Evolutionary conservation across 805 yeast genomes (phyloP).

Genomic region (Zygosaccharomyces siamensis): DNA sequence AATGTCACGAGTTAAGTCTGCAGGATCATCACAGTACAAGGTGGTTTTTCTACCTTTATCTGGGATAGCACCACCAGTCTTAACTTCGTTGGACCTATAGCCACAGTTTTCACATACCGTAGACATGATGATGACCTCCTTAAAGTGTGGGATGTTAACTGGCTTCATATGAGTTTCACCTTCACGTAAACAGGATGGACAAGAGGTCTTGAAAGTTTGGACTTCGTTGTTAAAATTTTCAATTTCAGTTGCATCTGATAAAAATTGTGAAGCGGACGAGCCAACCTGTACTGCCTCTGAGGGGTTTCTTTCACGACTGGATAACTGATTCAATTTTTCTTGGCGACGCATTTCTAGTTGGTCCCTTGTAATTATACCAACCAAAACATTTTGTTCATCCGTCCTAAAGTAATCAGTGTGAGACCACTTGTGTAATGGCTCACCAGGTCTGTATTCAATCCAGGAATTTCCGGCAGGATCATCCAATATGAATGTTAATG

Average conservation of each 20-base stretch:
- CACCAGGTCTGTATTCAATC: slow-evolving; percentile 86
- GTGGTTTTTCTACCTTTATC: slow-evolving; percentile 71
- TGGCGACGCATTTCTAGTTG: slow-evolving; percentile 42
- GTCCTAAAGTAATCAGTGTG: slow-evolving; percentile 76
- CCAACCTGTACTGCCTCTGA: slow-evolving; percentile 21
- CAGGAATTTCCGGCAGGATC: slow-evolving; percentile 98
- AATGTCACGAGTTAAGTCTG: slow-evolving; percentile 90
- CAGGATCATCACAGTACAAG: slow-evolving; percentile 68
- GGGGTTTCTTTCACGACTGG: slow-evolving; percentile 36
- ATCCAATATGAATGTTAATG: slow-evolving; percentile 73
- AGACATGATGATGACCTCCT: slow-evolving; percentile 94
- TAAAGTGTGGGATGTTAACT: slow-evolving; percentile 95
- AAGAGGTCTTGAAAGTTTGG: slow-evolving; percentile 86
- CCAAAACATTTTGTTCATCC: slow-evolving; percentile 77
- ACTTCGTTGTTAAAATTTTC: slow-evolving; percentile 87
- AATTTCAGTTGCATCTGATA: slow-evolving; percentile 70
- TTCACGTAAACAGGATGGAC: slow-evolving; percentile 74
- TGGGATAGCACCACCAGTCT: slow-evolving; percentile 97
- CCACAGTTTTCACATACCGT: slow-evolving; percentile 92
- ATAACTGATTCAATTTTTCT: slow-evolving; percentile 31
- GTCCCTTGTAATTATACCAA: slow-evolving; percentile 71
- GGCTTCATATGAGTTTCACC: slow-evolving; percentile 96
- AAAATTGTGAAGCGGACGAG: slow-evolving; percentile 41
- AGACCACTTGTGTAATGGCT: slow-evolving; percentile 86
- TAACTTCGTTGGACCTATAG: slow-evolving; percentile 93